Evolutionary conservation across 805 yeast genomes (phyloP).

Genomic region (Priceomyces medius): DNA sequence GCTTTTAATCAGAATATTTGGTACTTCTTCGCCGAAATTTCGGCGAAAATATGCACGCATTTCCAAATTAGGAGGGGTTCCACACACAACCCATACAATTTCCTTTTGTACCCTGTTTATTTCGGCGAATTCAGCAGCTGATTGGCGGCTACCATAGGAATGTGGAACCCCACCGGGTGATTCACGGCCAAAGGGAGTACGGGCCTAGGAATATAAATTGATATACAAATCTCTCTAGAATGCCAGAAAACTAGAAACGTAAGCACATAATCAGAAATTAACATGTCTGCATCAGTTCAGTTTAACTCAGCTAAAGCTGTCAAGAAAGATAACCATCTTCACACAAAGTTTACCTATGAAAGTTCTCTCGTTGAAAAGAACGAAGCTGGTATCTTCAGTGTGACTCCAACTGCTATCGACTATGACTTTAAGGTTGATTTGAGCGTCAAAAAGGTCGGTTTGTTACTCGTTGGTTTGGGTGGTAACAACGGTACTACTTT

Average conservation of each 20-base stretch:
- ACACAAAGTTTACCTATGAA: slow-evolving; percentile 67
- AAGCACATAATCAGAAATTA: neutral
- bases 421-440: slow-evolving; percentile 86
- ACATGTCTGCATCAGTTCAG: slow-evolving; percentile 14
- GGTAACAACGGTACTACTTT: slow-evolving; percentile 96
- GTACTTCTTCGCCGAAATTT: slow-evolving; percentile 25
- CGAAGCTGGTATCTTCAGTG: slow-evolving; percentile 53
- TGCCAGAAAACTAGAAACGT: neutral
- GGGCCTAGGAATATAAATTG: neutral
- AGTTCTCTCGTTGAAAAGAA: slow-evolving; percentile 67
- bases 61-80: slow-evolving; percentile 4
- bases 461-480: slow-evolving; percentile 90
- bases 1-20: too few species aligned
- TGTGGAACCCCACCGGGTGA: neutral
- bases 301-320: slow-evolving; percentile 56
- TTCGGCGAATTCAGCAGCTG: slow-evolving; percentile 2
- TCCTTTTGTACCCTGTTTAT: neutral
- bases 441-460: slow-evolving; percentile 79
- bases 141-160: slow-evolving; percentile 4
- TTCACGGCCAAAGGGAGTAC: neutral
- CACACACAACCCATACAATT: neutral
- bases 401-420: slow-evolving; percentile 68
- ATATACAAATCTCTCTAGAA: neutral
- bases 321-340: slow-evolving; percentile 50
- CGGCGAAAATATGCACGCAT: slow-evolving; percentile 17